These are phyloP conservation scores for Komagataella mondaviorum DNA, from an alignment of 805 yeast genomes.

Conservation along the genomic window DNA sequence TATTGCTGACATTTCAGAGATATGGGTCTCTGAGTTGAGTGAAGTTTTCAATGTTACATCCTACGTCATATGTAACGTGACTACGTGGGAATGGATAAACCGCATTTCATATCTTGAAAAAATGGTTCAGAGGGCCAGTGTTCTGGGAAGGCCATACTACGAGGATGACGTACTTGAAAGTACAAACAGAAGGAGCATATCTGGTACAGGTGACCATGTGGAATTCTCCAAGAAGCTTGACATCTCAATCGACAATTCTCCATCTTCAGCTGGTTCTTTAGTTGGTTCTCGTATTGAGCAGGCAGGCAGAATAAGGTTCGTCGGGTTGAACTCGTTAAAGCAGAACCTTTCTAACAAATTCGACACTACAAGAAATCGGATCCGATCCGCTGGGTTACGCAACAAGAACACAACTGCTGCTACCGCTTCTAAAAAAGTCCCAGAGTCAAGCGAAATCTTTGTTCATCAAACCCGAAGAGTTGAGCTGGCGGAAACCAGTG, in stretches of 20 bases:
- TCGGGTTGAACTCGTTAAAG: background rate
- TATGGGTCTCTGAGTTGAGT: slow-evolving; percentile 63
- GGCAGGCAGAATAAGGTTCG: background rate
- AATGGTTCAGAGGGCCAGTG: slow-evolving; percentile 51
- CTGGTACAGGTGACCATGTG: background rate
- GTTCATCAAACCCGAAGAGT: background rate
- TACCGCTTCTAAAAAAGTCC: background rate
- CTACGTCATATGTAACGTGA: slow-evolving; percentile 57
- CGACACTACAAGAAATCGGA: background rate
- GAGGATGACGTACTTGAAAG: slow-evolving; percentile 36
- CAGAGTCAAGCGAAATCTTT: background rate
- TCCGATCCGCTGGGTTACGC: background rate
- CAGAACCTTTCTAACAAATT: background rate
- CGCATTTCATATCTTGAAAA: slow-evolving; percentile 44
- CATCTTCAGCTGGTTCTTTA: background rate
- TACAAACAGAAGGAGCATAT: slow-evolving; percentile 3
- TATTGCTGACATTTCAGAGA: slow-evolving; percentile 61
- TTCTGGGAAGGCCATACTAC: slow-evolving; percentile 61
- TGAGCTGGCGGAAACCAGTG: background rate
- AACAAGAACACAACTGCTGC: background rate
- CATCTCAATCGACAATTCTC: background rate
- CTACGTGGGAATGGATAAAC: slow-evolving; percentile 83
- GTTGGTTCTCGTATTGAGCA: background rate
- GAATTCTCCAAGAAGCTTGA: background rate
- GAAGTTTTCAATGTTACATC: slow-evolving; percentile 63